Evolutionary conservation across 2,329 filamentous ascomycete genomes (phyloP).

Genomic region (Verticillium tricorpus): DNA sequence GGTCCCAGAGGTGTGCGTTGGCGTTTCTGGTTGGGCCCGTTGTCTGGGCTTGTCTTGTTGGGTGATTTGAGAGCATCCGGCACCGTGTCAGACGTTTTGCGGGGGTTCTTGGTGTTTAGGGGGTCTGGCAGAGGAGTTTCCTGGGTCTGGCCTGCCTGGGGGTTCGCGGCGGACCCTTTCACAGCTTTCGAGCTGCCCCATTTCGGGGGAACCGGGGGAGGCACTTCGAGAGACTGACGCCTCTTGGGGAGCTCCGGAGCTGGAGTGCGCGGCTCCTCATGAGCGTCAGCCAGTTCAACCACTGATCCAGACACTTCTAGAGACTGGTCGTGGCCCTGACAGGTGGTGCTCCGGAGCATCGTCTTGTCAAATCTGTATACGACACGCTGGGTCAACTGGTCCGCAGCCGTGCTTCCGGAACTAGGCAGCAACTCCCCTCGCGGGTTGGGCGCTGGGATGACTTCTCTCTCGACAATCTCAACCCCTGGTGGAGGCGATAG

Average conservation of each 20-base stretch:
- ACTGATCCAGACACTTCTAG: slow-evolving; percentile 19
- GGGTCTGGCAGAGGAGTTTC: background rate
- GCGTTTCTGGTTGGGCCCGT: slow-evolving; percentile 43
- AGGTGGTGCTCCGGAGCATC: slow-evolving; percentile 34
- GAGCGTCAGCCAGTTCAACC: slow-evolving; percentile 20
- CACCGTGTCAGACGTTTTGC: background rate
- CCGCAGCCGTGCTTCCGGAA: slow-evolving; percentile 15
- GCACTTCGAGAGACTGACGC: background rate
- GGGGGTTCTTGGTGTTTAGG: background rate
- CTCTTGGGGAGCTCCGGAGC: background rate
- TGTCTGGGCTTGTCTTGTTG: slow-evolving; percentile 18
- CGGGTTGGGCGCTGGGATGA: slow-evolving; percentile 34
- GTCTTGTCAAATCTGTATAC: slow-evolving; percentile 57
- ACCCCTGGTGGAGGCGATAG: slow-evolving; percentile 54
- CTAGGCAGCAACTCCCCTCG: slow-evolving; percentile 10
- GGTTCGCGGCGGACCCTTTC: background rate
- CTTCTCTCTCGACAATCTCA: slow-evolving; percentile 53
- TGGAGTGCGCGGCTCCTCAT: background rate
- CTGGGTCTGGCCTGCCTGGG: background rate
- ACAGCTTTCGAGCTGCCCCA: background rate
- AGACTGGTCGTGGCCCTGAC: slow-evolving; percentile 20
- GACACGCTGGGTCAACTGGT: slow-evolving; percentile 42
- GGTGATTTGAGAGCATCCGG: background rate
- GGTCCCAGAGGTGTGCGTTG: slow-evolving; percentile 29
- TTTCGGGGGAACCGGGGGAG: slow-evolving; percentile 12